Percentiles rank a stretch among this genome's conserved stretches.
Conservation (phyloP, 2,329 filamentous ascomycete species). For the Penicillium sp. region DNA sequence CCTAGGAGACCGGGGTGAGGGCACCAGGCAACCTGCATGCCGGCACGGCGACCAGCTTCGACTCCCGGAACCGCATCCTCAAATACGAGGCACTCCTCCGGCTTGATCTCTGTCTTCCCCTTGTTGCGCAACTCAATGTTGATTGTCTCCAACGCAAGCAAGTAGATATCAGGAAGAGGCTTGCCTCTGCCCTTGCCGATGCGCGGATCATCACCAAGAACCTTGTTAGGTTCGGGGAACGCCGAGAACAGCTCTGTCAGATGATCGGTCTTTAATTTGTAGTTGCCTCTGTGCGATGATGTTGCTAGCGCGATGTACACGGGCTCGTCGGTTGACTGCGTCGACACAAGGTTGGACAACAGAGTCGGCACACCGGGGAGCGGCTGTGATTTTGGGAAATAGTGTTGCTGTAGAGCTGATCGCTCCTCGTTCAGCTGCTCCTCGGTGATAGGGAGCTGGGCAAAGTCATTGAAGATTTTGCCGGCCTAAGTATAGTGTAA, state of each 20-base stretch:
- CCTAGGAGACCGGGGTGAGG: constrained; percentile 76
- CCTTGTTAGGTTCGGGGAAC: constrained; percentile 68
- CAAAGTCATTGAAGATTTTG: constrained; percentile 74
- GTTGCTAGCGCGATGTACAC: constrained; percentile 86
- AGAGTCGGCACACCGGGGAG: constrained; percentile 75
- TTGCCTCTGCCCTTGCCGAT: constrained; percentile 82
- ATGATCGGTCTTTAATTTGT: constrained; percentile 68
- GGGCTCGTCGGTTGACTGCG: constrained; percentile 38
- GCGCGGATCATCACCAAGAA: constrained; percentile 81
- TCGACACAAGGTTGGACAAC: constrained; percentile 47
- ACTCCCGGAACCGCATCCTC: constrained; percentile 94
- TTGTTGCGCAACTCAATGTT: constrained; percentile 65
- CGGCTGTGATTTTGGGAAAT: constrained; percentile 72
- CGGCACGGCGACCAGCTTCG: constrained; percentile 83
- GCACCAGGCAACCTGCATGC: constrained; percentile 92
- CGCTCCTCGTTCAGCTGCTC: constrained; percentile 65
- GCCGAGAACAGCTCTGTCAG: constrained; percentile 51
- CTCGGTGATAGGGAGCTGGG: constrained; percentile 71
- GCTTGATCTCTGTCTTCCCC: constrained; percentile 63
- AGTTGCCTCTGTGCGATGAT: constrained; percentile 70
- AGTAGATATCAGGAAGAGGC: constrained; percentile 90
- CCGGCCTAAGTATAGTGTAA: constrained; percentile 45
- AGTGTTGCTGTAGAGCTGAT: constrained; percentile 61
- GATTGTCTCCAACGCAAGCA: constrained; percentile 78
- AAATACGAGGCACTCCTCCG: constrained; percentile 91